These are phyloP conservation scores for Xylariaceae sp. DNA, from an alignment of 2,329 filamentous ascomycete genomes.

Conservation along the genomic window DNA sequence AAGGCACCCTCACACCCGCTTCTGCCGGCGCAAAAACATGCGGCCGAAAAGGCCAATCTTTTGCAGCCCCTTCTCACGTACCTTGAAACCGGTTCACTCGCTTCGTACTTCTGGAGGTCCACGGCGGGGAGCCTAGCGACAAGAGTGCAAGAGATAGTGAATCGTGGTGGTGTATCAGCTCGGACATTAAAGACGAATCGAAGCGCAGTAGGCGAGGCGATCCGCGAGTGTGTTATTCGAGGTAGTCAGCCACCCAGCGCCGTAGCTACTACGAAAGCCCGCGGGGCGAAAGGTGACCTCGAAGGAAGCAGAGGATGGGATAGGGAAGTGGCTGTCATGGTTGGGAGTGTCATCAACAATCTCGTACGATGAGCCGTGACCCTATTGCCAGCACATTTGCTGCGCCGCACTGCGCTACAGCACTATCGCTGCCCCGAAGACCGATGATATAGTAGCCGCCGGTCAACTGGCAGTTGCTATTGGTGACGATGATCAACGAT, in stretches of 20 bases:
- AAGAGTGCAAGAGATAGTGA: conserved; percentile 79
- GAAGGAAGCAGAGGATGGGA: conserved; percentile 64
- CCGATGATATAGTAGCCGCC: neutral
- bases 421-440: too few relatives aligned
- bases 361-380: conserved; percentile 39
- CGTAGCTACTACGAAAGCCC: conserved; percentile 42
- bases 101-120: conserved; percentile 90
- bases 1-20: conserved; percentile 67
- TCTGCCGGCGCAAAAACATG: conserved; percentile 38
- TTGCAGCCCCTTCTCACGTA: conserved; percentile 67
- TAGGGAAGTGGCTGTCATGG: conserved; percentile 91
- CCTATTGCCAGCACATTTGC: neutral
- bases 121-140: conserved; percentile 73
- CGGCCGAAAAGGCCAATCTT: conserved; percentile 46
- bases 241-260: conserved; percentile 67
- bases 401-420: neutral
- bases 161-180: conserved; percentile 76
- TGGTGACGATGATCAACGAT: neutral
- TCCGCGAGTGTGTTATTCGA: conserved; percentile 76
- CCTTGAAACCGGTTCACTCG: conserved; percentile 83
- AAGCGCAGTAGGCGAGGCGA: conserved; percentile 68
- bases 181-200: conserved; percentile 74
- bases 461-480: neutral
- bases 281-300: conserved; percentile 39
- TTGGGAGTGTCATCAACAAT: conserved; percentile 69